Percentiles rank a stretch among this genome's conserved stretches.
These are phyloP conservation scores for Penicillium paneum DNA, from an alignment of 2,329 filamentous ascomycete genomes.

Conservation along the genomic window DNA sequence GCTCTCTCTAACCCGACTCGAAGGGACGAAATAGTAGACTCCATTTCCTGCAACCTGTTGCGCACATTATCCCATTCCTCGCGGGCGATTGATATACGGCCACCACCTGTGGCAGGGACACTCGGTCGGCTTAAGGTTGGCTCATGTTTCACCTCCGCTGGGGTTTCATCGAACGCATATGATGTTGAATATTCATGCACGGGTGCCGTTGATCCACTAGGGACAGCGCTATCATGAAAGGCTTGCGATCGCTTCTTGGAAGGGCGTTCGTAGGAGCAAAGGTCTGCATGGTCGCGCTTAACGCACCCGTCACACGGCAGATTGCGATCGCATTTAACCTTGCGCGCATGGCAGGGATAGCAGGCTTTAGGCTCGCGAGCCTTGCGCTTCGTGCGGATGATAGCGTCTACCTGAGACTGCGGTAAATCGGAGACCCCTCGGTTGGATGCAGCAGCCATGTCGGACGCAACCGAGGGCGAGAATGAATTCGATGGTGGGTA, in stretches of 20 bases:
- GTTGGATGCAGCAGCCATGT: slow-evolving; percentile 24
- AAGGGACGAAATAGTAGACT: slow-evolving; percentile 40
- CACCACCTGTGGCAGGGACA: slow-evolving; percentile 17
- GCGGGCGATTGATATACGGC: slow-evolving; percentile 39
- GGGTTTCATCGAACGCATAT: slow-evolving; percentile 20
- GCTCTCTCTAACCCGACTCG: slow-evolving; percentile 39
- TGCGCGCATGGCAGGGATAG: slow-evolving; percentile 47
- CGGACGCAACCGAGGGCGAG: slow-evolving; percentile 27
- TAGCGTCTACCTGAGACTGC: slow-evolving; percentile 47
- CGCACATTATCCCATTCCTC: slow-evolving; percentile 47
- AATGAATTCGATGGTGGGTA: slow-evolving; percentile 30
- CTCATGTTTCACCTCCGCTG: slow-evolving; percentile 27
- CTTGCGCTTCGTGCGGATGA: slow-evolving; percentile 48
- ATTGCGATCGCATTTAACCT: slow-evolving; percentile 51
- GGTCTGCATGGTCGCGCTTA: slow-evolving; percentile 49
- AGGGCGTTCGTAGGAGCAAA: slow-evolving; percentile 50
- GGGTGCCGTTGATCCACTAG: slow-evolving; percentile 8
- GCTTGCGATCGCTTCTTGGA: slow-evolving; percentile 43
- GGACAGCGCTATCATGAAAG: slow-evolving; percentile 23
- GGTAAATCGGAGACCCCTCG: slow-evolving; percentile 41
- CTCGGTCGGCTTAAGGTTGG: slow-evolving; percentile 14
- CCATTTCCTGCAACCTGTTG: slow-evolving; percentile 43
- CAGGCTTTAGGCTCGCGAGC: slow-evolving; percentile 49
- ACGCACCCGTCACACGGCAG: slow-evolving; percentile 50
- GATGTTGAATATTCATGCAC: slow-evolving; percentile 10